These are phyloP conservation scores for Globisporangium nunn DNA, from an alignment of 352 stramenopile genomes.

Conservation along the genomic window DNA sequence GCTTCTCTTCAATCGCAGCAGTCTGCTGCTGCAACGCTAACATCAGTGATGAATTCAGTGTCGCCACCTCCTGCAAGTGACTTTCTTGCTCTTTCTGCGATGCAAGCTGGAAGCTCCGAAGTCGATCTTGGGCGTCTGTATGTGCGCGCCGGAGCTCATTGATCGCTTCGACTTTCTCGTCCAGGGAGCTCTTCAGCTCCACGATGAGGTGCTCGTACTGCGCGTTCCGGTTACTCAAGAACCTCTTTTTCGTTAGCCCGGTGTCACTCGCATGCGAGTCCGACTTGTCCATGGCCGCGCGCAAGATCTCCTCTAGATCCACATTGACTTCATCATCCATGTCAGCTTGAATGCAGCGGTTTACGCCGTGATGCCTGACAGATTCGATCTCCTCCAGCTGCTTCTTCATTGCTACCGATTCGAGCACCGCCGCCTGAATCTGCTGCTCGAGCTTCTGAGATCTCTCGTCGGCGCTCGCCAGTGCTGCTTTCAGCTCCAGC, in stretches of 20 bases:
- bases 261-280: neutral
- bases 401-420: constrained; percentile 24
- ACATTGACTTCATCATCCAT: constrained; percentile 46
- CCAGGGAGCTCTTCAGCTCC: constrained; percentile 48
- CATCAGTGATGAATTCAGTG: constrained; percentile 33
- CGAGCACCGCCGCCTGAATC: constrained; percentile 23
- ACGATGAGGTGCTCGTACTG: constrained; percentile 69
- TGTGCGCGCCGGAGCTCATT: constrained; percentile 24
- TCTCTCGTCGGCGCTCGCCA: constrained; percentile 31
- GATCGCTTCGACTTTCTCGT: constrained; percentile 35
- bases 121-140: constrained; percentile 25
- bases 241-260: constrained; percentile 2
- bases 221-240: constrained; percentile 17
- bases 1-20: constrained; percentile 48
- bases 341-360: constrained; percentile 35
- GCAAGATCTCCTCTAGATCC: constrained; percentile 42
- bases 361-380: constrained; percentile 19
- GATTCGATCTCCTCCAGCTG: constrained; percentile 31
- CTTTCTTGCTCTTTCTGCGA: constrained; percentile 39
- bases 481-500: constrained; percentile 35
- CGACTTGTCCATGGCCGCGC: neutral
- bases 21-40: constrained; percentile 40
- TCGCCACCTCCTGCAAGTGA: constrained; percentile 29
- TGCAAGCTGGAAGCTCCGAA: constrained; percentile 31
- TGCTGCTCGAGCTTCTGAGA: constrained; percentile 27